Conservation (phyloP, 75 land plant species). For the Cryptomeria japonica region DNA sequence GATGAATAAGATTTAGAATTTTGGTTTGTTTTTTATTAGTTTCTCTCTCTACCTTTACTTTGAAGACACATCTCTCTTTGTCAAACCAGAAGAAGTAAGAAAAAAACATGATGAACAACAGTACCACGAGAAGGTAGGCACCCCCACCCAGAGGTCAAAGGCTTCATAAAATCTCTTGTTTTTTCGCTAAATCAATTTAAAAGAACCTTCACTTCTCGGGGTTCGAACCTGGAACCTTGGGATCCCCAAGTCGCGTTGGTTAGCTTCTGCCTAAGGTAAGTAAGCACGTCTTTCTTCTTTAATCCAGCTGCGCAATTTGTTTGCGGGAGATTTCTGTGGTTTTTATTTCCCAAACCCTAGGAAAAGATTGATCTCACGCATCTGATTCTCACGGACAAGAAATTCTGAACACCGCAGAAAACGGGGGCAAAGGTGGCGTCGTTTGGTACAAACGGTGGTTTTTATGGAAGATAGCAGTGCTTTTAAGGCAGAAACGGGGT, state of each 20-base stretch:
- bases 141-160: neutral
- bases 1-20: neutral
- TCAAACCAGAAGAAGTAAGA: neutral
- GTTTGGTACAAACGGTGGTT: neutral
- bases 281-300: neutral
- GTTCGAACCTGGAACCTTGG: neutral
- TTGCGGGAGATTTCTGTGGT: neutral
- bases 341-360: neutral
- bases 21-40: neutral
- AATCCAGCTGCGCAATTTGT: neutral
- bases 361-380: neutral
- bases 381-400: neutral
- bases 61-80: neutral
- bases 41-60: constrained; percentile 3
- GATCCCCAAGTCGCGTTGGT: neutral
- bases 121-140: neutral
- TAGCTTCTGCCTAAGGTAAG: neutral
- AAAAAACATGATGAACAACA: neutral
- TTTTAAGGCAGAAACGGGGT: no score
- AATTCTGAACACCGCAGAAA: neutral
- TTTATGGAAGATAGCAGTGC: neutral
- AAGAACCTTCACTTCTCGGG: neutral
- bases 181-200: neutral
- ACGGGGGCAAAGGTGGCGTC: neutral
- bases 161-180: neutral